Conservation (phyloP, 75 land plant genomes). For the Pinus taeda region DNA sequence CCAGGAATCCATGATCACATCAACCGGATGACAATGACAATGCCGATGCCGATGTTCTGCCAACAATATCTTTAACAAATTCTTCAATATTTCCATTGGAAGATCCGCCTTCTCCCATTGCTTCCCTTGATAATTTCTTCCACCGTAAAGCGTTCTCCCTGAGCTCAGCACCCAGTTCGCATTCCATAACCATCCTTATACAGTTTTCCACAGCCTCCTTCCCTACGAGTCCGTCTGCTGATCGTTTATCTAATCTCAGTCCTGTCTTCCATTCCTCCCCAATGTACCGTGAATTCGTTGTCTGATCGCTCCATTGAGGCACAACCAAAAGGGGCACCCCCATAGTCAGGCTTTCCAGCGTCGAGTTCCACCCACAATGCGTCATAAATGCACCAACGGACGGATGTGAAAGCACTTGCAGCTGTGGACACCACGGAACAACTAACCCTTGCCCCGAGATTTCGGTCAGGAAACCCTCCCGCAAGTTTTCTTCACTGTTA, state of each 20-base stretch:
- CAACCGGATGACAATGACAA: too few species aligned
- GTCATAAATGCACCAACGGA: conserved; percentile 32
- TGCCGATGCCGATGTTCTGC: too few species aligned
- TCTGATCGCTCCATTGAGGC: conserved; percentile 35
- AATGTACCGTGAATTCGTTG: conserved; percentile 22
- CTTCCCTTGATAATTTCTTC: conserved; percentile 43
- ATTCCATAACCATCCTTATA: conserved; percentile 26
- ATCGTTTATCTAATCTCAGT: neutral
- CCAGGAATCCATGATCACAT: neutral
- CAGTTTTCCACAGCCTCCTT: conserved; percentile 44
- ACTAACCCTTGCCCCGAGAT: conserved; percentile 9
- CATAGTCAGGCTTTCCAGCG: conserved; percentile 19
- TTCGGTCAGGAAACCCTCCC: conserved; percentile 15
- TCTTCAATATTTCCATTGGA: conserved; percentile 33
- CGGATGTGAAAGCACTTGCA: conserved; percentile 24
- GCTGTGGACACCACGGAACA: conserved; percentile 35
- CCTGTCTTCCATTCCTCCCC: conserved; percentile 23
- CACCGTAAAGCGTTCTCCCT: conserved; percentile 34
- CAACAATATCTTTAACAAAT: conserved; percentile 19
- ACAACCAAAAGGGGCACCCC: conserved; percentile 33
- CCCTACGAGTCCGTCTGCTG: conserved; percentile 8
- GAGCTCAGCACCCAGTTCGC: conserved; percentile 29
- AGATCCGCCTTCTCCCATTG: conserved; percentile 47
- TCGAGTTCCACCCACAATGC: conserved; percentile 48
- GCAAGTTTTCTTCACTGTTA: neutral